These are phyloP conservation scores for Haplographium delicatum DNA, from an alignment of 495 filamentous ascomycete genomes.

Conservation along the genomic window DNA sequence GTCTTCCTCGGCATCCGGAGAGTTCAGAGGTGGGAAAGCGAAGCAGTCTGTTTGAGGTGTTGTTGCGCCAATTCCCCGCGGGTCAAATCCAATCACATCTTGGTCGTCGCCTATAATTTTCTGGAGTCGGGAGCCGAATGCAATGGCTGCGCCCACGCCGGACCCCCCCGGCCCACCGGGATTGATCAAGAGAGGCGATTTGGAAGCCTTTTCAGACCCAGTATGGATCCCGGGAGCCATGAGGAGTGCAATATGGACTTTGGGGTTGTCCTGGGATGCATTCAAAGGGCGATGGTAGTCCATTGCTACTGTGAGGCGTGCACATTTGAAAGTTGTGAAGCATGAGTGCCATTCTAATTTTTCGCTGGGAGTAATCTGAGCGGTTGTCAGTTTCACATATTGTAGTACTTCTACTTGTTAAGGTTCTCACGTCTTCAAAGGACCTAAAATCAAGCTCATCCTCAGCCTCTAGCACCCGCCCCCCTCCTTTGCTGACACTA, in stretches of 20 bases:
- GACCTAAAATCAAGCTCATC: too few species aligned
- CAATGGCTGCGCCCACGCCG: conserved; percentile 27
- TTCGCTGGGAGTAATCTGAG: conserved; percentile 38
- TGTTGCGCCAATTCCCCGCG: conserved; percentile 48
- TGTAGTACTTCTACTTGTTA: background rate
- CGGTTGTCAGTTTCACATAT: background rate
- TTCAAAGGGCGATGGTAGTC: conserved; percentile 36
- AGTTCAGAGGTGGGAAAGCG: conserved; percentile 19
- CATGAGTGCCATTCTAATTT: conserved; percentile 34
- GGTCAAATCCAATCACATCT: conserved; percentile 50
- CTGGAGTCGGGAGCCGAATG: conserved; percentile 26
- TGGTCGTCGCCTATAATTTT: conserved; percentile 29
- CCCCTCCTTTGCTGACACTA: too few species aligned
- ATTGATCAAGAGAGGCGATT: conserved; percentile 36
- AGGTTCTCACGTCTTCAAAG: background rate
- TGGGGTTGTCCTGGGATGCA: conserved; percentile 32
- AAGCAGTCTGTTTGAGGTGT: conserved; percentile 46
- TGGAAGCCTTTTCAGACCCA: conserved; percentile 28
- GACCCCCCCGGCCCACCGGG: conserved; percentile 41
- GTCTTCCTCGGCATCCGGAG: conserved; percentile 13
- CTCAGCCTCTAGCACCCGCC: too few species aligned
- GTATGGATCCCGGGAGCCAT: conserved; percentile 22
- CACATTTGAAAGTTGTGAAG: conserved; percentile 29
- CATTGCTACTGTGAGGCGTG: conserved; percentile 41
- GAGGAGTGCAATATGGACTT: conserved; percentile 21